Percentiles rank a stretch among this genome's conserved stretches.
These are phyloP conservation scores for Closterium sp. DNA, from an alignment of 139 green algal species.

Conservation along the genomic window DNA sequence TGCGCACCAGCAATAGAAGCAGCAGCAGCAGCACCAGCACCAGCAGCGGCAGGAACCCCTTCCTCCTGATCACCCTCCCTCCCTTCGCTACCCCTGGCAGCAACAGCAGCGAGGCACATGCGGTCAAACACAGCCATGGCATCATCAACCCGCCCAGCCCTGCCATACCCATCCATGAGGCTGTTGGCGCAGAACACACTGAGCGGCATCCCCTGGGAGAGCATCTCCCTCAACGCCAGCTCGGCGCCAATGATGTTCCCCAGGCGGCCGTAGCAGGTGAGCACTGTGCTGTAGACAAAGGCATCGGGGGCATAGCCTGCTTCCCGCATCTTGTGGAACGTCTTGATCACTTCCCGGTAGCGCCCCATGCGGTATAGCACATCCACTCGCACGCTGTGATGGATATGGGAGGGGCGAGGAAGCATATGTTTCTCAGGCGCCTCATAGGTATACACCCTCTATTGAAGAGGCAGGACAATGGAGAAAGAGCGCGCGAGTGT, in stretches of 20 bases:
- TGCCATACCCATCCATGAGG: constrained; percentile 18
- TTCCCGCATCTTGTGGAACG: background rate
- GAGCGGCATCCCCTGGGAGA: background rate
- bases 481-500: too few relatives aligned
- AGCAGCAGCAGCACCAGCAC: background rate
- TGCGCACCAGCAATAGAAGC: background rate
- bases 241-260: background rate
- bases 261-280: background rate
- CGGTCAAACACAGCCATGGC: background rate
- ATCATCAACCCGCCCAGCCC: constrained; percentile 3
- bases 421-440: too few relatives aligned
- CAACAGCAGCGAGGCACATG: constrained; percentile 2
- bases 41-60: background rate
- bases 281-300: background rate
- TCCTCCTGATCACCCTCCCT: background rate
- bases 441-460: too few relatives aligned
- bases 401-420: background rate
- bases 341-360: background rate
- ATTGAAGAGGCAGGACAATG: too few relatives aligned
- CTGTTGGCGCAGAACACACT: constrained; percentile 10
- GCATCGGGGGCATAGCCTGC: background rate
- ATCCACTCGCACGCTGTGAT: background rate
- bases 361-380: background rate
- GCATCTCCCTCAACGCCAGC: background rate
- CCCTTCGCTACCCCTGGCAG: background rate